Base-by-base conservation (phyloP, 805 yeast species). In the Ogataea salicorniae region DNA sequence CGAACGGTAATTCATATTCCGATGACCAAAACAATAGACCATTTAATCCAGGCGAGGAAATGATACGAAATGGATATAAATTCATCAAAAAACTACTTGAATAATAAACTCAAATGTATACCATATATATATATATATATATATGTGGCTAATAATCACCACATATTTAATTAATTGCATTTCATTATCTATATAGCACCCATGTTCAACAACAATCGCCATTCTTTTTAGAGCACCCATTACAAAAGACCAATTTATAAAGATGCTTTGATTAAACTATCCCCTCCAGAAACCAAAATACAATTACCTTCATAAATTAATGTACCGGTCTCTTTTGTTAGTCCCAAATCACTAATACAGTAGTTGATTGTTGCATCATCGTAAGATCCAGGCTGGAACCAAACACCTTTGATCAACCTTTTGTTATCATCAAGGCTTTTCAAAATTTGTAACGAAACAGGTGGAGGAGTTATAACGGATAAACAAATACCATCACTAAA, bases 311-410 rank as follows among this genome's bases (percentile, higher is more conserved):
- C 73, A 34, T 66, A 66, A 17, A 76, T 64, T 4, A 69, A 64
- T 17, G 54, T 58, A 17, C 62, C 70, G 5, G 53, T 56, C 23
- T 49, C 55, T 20, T 45, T 46, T 26, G 41, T 36, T 61, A 61
- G n/a, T 67, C 76, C 49, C 64, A 61, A 33, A 51, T 58, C 41
- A 55, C 46, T 37, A 13, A 60, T n/a, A 16, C 60, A 56, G 17
- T 47, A 64, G 1, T 73, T 67, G 16, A 84, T 68, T 3, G 77
- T 78, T 13, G 69, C 72, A 2, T 61, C 58, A 56, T 84, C 81
- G 54, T 77, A 86, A 20, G 89, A 77, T 0, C 95, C 95, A 0
- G 95, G 95, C 59, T 87, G 95, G 54, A 85, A 81, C 95, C 95
- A 88, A 15, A 86, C 67, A 1, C 83, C 80, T 55, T 75, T 76